These are phyloP conservation scores for Sugiyamaella grinbergsii DNA, from an alignment of 1,139 yeast genomes.

Conservation along the genomic window DNA sequence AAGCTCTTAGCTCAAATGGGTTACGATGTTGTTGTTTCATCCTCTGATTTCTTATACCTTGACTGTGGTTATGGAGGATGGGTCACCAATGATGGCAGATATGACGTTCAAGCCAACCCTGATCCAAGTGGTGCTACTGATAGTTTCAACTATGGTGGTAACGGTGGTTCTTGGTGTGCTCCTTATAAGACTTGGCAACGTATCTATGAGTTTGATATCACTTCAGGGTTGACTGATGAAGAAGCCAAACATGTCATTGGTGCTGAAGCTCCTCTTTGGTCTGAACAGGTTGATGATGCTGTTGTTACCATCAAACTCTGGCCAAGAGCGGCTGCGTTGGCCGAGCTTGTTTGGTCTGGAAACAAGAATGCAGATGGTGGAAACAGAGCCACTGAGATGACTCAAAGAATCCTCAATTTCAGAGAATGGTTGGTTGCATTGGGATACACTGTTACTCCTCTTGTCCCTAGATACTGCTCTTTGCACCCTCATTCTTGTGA, in stretches of 20 bases:
- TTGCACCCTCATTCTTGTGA: slow-evolving; percentile 50
- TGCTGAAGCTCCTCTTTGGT: slow-evolving; percentile 52
- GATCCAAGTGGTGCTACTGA: slow-evolving; percentile 33
- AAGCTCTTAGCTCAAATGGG: slow-evolving; percentile 45
- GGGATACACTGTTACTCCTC: slow-evolving; percentile 47
- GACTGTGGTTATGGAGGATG: slow-evolving; percentile 54
- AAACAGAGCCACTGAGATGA: slow-evolving; percentile 43
- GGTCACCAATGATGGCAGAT: slow-evolving; percentile 47
- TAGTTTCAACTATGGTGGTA: slow-evolving; percentile 41
- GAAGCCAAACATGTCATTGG: slow-evolving; percentile 48
- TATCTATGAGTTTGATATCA: slow-evolving; percentile 48
- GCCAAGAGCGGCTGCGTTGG: slow-evolving; percentile 55
- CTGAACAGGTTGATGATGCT: slow-evolving; percentile 49
- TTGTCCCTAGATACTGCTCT: slow-evolving; percentile 49
- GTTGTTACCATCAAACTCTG: slow-evolving; percentile 49
- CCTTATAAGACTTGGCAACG: slow-evolving; percentile 56
- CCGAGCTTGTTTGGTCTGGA: slow-evolving; percentile 53
- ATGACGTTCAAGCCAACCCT: slow-evolving; percentile 36
- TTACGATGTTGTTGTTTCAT: slow-evolving; percentile 50
- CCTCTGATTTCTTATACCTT: slow-evolving; percentile 46
- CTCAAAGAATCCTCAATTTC: slow-evolving; percentile 49
- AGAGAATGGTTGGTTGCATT: slow-evolving; percentile 50
- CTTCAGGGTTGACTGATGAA: slow-evolving; percentile 43
- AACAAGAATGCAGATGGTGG: slow-evolving; percentile 44
- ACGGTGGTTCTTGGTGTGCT: slow-evolving; percentile 54